Evolutionary conservation across 208 protist genomes (phyloP).

Genomic region (Blechomonas ayalai): DNA sequence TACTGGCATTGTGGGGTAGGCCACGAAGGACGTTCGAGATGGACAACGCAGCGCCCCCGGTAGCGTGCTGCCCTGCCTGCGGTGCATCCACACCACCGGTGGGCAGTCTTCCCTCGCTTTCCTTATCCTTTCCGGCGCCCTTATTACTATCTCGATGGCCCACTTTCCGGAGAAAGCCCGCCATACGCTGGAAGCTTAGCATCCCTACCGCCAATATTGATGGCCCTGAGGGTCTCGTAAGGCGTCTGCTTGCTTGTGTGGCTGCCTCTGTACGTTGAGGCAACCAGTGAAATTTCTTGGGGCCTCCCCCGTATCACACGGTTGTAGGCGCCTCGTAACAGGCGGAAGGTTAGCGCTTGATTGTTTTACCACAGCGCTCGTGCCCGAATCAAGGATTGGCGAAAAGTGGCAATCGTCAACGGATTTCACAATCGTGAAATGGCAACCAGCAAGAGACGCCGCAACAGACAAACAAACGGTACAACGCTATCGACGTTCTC

Average conservation of each 20-base stretch:
- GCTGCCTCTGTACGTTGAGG: not conserved
- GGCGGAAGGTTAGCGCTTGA: no score
- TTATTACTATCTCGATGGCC: conserved; percentile 7
- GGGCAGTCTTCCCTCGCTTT: not conserved
- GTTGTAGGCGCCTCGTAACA: no score
- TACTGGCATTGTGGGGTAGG: conserved; percentile 36
- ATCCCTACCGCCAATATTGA: conserved; percentile 11
- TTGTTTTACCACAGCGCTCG: no score
- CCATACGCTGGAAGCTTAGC: conserved; percentile 51
- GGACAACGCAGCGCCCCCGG: not conserved
- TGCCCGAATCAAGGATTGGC: no score
- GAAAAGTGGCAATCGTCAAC: no score
- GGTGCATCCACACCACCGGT: conserved; percentile 9
- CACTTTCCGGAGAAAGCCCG: conserved; percentile 45
- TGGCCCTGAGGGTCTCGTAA: not conserved
- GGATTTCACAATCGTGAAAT: no score
- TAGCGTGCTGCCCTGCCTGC: conserved; percentile 3
- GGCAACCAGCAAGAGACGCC: no score
- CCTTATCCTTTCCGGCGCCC: not conserved
- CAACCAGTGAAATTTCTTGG: no score
- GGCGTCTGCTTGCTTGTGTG: not conserved
- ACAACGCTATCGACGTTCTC: not conserved
- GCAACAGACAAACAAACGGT: not conserved
- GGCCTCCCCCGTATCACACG: no score
- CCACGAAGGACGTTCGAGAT: conserved; percentile 16